These are phyloP conservation scores for Arthrocladium fulminans DNA, from an alignment of 2,329 filamentous ascomycete genomes.

Conservation along the genomic window DNA sequence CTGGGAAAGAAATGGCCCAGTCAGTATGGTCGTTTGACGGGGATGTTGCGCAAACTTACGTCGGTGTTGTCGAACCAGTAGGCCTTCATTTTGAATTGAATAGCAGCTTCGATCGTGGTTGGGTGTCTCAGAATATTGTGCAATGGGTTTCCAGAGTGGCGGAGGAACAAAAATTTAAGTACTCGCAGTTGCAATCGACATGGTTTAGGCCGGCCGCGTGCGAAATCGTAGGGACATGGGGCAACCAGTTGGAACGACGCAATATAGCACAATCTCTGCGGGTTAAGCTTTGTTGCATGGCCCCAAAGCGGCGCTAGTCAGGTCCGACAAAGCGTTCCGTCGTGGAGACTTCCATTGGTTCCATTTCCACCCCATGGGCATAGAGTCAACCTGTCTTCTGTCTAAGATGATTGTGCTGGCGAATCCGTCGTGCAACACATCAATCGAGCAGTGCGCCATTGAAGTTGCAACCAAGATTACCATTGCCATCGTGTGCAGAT, in stretches of 20 bases:
- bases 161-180: slow-evolving; percentile 1
- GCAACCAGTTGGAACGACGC: not conserved
- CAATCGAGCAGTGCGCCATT: too few species aligned
- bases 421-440: not conserved
- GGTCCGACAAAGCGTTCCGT: too few species aligned
- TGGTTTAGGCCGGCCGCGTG: not conserved
- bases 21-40: not conserved
- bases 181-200: not conserved
- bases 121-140: not conserved
- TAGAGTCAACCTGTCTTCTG: too few species aligned
- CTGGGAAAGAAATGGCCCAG: slow-evolving; percentile 41
- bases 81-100: slow-evolving; percentile 49
- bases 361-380: too few species aligned
- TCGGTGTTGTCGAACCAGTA: slow-evolving; percentile 62
- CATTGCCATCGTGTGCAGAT: too few species aligned
- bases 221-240: not conserved
- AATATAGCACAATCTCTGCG: not conserved
- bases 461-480: not conserved
- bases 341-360: too few species aligned
- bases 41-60: slow-evolving; percentile 33
- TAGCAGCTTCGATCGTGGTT: not conserved
- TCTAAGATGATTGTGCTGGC: too few species aligned
- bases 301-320: too few species aligned
- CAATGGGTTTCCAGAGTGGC: not conserved
- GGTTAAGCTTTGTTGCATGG: not conserved